These are phyloP conservation scores for Mycena galopus DNA, from an alignment of 768 basidiomycete genomes.

Conservation along the genomic window DNA sequence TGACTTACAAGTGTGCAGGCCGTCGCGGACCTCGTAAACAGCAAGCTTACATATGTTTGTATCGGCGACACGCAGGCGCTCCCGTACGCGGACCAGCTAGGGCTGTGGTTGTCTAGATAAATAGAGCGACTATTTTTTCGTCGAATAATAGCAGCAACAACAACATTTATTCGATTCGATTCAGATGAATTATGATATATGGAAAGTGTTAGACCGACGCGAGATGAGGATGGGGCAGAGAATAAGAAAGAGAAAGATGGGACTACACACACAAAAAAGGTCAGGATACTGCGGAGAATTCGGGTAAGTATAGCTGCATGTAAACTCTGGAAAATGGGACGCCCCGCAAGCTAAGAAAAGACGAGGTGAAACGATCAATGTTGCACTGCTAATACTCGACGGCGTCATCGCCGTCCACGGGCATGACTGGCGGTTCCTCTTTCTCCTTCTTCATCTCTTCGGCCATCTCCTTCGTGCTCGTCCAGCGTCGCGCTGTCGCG, in stretches of 20 bases:
- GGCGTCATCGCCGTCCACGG: constrained; percentile 83
- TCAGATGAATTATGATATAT: constrained; percentile 26
- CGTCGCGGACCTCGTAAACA: constrained; percentile 72
- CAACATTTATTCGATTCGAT: constrained; percentile 17
- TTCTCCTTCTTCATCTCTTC: constrained; percentile 66
- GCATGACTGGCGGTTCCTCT: constrained; percentile 65
- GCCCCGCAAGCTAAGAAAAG: constrained; percentile 36
- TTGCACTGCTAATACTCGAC: constrained; percentile 74
- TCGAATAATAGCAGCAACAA: constrained; percentile 26
- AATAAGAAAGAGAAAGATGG: constrained; percentile 23
- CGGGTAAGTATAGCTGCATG: constrained; percentile 8
- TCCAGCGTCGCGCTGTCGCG: constrained; percentile 47
- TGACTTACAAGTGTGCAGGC: constrained; percentile 56
- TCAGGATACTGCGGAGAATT: constrained; percentile 16
- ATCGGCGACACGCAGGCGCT: constrained; percentile 83
- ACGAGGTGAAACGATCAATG: constrained; percentile 7
- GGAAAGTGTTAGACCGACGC: constrained; percentile 23
- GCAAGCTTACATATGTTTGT: constrained; percentile 89
- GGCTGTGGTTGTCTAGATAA: constrained; percentile 77
- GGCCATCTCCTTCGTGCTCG: constrained; percentile 50
- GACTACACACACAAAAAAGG: constrained; percentile 38
- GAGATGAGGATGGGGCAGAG: background rate
- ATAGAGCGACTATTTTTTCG: constrained; percentile 32
- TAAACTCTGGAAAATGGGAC: background rate
- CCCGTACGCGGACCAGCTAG: constrained; percentile 88